Evolutionary conservation across 257 asterid species (phyloP).

Genomic region (Scutellaria galericulata): DNA sequence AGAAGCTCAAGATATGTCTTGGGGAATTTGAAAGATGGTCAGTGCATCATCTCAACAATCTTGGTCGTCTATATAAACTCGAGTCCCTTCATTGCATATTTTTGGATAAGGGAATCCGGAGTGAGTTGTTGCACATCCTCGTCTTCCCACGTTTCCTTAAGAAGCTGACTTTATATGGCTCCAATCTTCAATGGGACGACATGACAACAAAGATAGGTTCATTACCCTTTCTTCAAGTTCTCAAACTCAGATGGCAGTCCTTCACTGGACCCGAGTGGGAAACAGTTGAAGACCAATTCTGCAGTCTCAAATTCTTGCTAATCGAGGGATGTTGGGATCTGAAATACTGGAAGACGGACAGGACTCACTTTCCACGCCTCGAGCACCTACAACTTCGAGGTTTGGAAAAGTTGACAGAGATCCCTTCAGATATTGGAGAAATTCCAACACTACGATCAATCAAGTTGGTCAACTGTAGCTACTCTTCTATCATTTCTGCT

Average conservation of each 20-base stretch:
- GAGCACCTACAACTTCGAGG: too few relatives aligned
- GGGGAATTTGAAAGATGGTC: neutral
- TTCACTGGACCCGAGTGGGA: constrained; percentile 19
- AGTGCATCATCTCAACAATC: neutral
- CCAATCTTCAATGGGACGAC: constrained; percentile 12
- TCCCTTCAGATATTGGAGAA: too few relatives aligned
- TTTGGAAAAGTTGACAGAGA: too few relatives aligned
- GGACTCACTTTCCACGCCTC: too few relatives aligned
- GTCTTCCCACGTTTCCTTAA: constrained; percentile 21
- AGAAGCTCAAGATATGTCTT: neutral
- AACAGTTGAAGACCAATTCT: constrained; percentile 5
- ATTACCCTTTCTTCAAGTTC: constrained; percentile 24
- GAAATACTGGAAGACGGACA: too few relatives aligned
- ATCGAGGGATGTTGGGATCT: too few relatives aligned
- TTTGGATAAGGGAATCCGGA: neutral
- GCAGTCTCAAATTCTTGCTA: too few relatives aligned
- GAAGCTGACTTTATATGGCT: neutral
- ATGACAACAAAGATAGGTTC: constrained; percentile 8
- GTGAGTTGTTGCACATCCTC: neutral
- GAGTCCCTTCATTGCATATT: neutral
- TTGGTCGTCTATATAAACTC: neutral
- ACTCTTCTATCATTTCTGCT: too few relatives aligned
- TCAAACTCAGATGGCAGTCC: neutral
- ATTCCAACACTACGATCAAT: too few relatives aligned
- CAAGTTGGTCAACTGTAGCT: too few relatives aligned